A percentile compares a stretch with the other conserved stretches of the same genome.
phyloP scores from a whole-genome alignment of 306 rosid genomes.

The Begonia loranthoides region DNA sequence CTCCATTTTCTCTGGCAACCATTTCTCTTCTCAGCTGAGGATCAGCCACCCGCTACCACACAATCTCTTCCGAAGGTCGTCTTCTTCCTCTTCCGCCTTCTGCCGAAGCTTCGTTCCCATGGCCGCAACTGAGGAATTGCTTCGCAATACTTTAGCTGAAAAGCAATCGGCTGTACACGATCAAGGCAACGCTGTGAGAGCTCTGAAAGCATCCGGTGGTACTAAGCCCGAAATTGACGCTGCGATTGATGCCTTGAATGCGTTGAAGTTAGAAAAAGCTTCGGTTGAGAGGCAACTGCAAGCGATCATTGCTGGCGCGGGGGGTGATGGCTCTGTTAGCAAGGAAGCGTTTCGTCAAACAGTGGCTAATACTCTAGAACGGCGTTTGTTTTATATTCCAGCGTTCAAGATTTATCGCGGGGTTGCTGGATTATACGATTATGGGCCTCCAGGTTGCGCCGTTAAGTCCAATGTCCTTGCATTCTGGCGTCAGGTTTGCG shows the following conservation, averaged over 20 bases:
- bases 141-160: conserved; percentile 43
- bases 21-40: conserved; percentile 7
- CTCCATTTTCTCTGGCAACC: conserved; percentile 10
- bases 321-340: conserved; percentile 25
- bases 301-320: conserved; percentile 20
- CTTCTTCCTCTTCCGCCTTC: background rate
- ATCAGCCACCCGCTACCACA: background rate
- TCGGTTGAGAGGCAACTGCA: conserved; percentile 45
- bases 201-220: conserved; percentile 36
- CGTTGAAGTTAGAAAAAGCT: conserved; percentile 52
- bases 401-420: conserved; percentile 81
- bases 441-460: conserved; percentile 81
- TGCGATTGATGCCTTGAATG: conserved; percentile 46
- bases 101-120: conserved; percentile 5
- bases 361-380: conserved; percentile 62
- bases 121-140: conserved; percentile 40
- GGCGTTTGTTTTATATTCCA: conserved; percentile 68
- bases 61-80: background rate
- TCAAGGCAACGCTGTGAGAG: conserved; percentile 52
- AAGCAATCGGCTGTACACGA: conserved; percentile 51
- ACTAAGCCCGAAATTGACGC: conserved; percentile 49
- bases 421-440: conserved; percentile 76
- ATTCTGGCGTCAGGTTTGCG: conserved; percentile 70
- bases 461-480: conserved; percentile 79
- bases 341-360: conserved; percentile 63